A percentile compares a stretch with the other conserved stretches of the same genome.
phyloP scores from a whole-genome alignment of 2,329 filamentous ascomycete species.

The Alternaria solani region DNA sequence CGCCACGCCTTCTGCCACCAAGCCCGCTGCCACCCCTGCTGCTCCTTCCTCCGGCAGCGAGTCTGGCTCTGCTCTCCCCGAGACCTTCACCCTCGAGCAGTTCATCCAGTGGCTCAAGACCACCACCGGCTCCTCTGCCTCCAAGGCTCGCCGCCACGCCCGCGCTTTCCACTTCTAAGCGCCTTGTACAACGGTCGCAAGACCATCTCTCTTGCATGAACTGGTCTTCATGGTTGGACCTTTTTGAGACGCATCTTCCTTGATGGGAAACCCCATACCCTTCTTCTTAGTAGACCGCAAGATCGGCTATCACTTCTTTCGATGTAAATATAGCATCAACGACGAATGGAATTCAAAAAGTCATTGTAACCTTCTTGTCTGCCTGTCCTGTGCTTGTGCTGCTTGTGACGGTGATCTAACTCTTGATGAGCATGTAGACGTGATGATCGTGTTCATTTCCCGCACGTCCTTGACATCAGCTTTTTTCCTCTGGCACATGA shows the following conservation, averaged over 20 bases:
- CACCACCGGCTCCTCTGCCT: constrained; percentile 29
- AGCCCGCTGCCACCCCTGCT: constrained; percentile 11
- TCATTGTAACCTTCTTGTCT: background rate
- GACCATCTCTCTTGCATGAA: constrained; percentile 13
- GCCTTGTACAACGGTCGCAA: constrained; percentile 2
- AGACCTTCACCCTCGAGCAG: constrained; percentile 41
- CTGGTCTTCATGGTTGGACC: constrained; percentile 16
- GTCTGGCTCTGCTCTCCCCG: constrained; percentile 33
- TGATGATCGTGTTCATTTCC: too few species aligned
- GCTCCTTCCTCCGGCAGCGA: constrained; percentile 21
- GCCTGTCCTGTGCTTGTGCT: background rate
- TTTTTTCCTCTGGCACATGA: too few species aligned
- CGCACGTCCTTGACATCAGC: too few species aligned
- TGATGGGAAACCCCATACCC: constrained; percentile 6
- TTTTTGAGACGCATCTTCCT: constrained; percentile 22
- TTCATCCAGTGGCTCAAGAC: constrained; percentile 43
- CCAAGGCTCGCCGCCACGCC: constrained; percentile 43
- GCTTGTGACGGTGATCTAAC: background rate
- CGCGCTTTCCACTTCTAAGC: constrained; percentile 52
- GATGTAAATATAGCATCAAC: constrained; percentile 27
- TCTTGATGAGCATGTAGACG: too few species aligned
- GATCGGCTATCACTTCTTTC: constrained; percentile 18
- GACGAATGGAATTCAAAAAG: constrained; percentile 27
- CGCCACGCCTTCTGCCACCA: constrained; percentile 13
- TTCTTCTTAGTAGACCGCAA: constrained; percentile 19